Evolutionary conservation across 805 yeast species (phyloP).

Genomic region (Candida tallmaniae): DNA sequence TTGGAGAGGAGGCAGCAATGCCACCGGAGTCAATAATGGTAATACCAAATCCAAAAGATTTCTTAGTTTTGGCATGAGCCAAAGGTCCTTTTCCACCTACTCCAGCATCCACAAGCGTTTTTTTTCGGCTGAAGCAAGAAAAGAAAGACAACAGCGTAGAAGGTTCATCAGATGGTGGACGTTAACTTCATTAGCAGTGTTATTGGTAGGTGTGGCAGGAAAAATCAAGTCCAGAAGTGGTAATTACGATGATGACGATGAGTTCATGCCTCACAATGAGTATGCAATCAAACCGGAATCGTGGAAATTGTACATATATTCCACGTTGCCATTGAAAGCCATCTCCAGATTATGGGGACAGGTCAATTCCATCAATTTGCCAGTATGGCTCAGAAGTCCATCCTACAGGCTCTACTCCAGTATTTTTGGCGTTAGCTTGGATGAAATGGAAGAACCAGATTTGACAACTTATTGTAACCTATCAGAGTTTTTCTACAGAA

Average conservation of each 20-base stretch:
- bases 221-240: constrained; percentile 35
- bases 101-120: constrained; percentile 34
- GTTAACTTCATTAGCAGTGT: constrained; percentile 46
- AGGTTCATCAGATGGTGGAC: constrained; percentile 51
- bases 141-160: constrained; percentile 34
- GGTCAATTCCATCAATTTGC: constrained; percentile 76
- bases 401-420: constrained; percentile 74
- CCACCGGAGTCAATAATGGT: constrained; percentile 4
- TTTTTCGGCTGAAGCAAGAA: constrained; percentile 40
- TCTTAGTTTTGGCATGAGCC: constrained; percentile 20
- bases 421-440: constrained; percentile 81
- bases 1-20: constrained; percentile 30
- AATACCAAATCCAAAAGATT: constrained; percentile 7
- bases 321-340: constrained; percentile 86
- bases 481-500: constrained; percentile 88
- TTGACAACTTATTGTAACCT: constrained; percentile 70
- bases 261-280: constrained; percentile 24
- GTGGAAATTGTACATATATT: constrained; percentile 87
- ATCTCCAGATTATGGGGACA: constrained; percentile 94
- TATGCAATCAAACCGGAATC: constrained; percentile 61
- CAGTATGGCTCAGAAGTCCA: constrained; percentile 82
- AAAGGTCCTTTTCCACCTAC: constrained; percentile 31
- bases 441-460: constrained; percentile 84
- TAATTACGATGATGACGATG: constrained; percentile 24
- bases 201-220: constrained; percentile 52